Evolutionary conservation across 2,329 filamentous ascomycete genomes (phyloP).

Genomic region (Aspergillus pseudotamarii): DNA sequence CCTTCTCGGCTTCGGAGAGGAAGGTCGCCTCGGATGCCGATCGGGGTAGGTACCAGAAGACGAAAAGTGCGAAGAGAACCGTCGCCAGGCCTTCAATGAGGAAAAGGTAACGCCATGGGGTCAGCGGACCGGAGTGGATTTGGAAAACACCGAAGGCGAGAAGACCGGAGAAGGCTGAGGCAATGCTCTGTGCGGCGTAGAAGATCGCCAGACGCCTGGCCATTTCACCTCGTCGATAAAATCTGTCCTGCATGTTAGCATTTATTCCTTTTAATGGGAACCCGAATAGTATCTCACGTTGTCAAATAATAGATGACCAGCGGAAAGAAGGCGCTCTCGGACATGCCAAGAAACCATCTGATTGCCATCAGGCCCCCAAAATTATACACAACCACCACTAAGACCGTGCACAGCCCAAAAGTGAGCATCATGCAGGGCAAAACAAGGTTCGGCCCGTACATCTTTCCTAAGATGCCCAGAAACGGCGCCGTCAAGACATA

Average conservation of each 20-base stretch:
- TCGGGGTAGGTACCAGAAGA: constrained; percentile 43
- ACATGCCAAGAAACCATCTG: constrained; percentile 32
- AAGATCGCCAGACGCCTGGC: constrained; percentile 34
- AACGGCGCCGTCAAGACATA: constrained; percentile 33
- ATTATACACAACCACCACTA: constrained; percentile 27
- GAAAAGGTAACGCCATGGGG: constrained; percentile 51
- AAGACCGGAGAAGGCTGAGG: constrained; percentile 34
- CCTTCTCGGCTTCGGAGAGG: constrained; percentile 40
- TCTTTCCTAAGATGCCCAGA: constrained; percentile 32
- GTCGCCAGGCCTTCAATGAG: constrained; percentile 49
- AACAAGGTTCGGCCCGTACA: constrained; percentile 28
- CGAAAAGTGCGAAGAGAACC: constrained; percentile 40
- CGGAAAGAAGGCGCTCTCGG: constrained; percentile 33
- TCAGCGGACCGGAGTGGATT: constrained; percentile 35
- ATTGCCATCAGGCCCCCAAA: constrained; percentile 30
- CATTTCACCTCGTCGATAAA: constrained; percentile 33
- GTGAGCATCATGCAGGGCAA: constrained; percentile 32
- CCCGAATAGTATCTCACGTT: constrained; percentile 15
- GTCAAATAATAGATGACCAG: constrained; percentile 32
- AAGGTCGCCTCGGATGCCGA: constrained; percentile 45
- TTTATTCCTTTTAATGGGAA: no score
- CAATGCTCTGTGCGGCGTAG: constrained; percentile 32
- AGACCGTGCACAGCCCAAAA: constrained; percentile 27
- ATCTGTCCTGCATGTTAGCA: constrained; percentile 4
- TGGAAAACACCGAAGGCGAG: constrained; percentile 47